These are phyloP conservation scores for Acanthamoeba royreba DNA, from an alignment of 208 protist species.

Conservation along the genomic window DNA sequence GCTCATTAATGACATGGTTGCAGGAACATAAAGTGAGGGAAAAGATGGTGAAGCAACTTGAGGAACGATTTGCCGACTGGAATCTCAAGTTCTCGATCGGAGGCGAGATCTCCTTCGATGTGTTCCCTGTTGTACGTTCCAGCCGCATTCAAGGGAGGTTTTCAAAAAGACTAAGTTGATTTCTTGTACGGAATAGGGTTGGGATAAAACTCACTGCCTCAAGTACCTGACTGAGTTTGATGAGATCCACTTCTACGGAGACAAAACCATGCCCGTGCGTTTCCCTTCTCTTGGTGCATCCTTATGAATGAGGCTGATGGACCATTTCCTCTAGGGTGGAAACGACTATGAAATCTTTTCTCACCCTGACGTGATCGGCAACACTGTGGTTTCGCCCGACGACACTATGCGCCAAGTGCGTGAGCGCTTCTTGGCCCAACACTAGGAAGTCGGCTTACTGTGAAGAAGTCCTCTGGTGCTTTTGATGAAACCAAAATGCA, in stretches of 20 bases:
- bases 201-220: slow-evolving; percentile 99
- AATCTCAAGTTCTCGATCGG: slow-evolving; percentile 96
- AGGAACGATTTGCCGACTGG: slow-evolving; percentile 80
- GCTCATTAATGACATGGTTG: no score
- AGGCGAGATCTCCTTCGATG: slow-evolving; percentile 99
- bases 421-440: slow-evolving; percentile 54
- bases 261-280: slow-evolving; percentile 91
- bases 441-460: not conserved
- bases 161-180: not conserved
- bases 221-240: slow-evolving; percentile 93
- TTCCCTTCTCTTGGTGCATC: no score
- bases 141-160: not conserved
- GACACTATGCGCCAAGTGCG: slow-evolving; percentile 92
- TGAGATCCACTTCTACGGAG: slow-evolving; percentile 99
- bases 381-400: slow-evolving; percentile 91
- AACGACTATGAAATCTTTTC: slow-evolving; percentile 99
- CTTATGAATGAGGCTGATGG: no score
- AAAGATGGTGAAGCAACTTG: slow-evolving; percentile 90
- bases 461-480: not conserved
- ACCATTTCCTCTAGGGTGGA: slow-evolving; percentile 88
- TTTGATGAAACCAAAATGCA: no score
- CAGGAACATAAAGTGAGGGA: slow-evolving; percentile 91
- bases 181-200: no score
- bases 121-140: slow-evolving; percentile 93
- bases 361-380: slow-evolving; percentile 87